Base-by-base conservation (phyloP, 306 rosid genomes). In the Luffa acutangula region DNA sequence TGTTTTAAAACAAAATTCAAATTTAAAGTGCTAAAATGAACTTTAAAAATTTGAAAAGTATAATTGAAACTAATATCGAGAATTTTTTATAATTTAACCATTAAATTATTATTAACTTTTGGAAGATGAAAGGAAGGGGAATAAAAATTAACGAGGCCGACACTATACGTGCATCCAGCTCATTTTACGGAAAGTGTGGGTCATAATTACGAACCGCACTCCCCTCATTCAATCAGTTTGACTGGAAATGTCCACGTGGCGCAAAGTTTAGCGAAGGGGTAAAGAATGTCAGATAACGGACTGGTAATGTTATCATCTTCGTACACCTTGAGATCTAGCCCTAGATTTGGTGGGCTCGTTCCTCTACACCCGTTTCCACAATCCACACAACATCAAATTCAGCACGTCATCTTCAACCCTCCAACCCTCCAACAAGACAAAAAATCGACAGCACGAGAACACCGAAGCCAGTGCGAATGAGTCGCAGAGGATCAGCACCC, bases 271-370 rank as follows among this genome's bases (percentile, higher is more conserved):
- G 42, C 21, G 5, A 9, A 21, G 80, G 15, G 72, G 57, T 33
- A 33, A 20, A 42, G 72, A 62, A 59, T 58, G 56, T 78, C 48
- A 59, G 72, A 25, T 42, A 46, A 58, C 72, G 62, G 63, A 45
- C 67, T 17, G 69, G 52, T 48, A 57, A 45, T 42, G 49, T 43
- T 72, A 73, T 79, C 60, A 7, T 31, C 80, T 9, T 15, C 48
- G 80, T 79, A 79, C 86, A 42, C 54, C 75, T 76, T 20, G 13
- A 76, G 78, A 85, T 85, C 85, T 67, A 82, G 21, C 79, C 79
- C 39, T 79, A 82, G 87, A 85, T 85, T 79, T 79, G 14, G 41
- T 36, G 75, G 34, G 43, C 36, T 11, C 2, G 0, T 33, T 79
- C 37, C 54, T 21, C 7, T 80, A 45, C 82, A 18, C 77, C 42